These are phyloP conservation scores for Yamagishiella unicocca DNA, from an alignment of 139 green algal species.

Conservation along the genomic window DNA sequence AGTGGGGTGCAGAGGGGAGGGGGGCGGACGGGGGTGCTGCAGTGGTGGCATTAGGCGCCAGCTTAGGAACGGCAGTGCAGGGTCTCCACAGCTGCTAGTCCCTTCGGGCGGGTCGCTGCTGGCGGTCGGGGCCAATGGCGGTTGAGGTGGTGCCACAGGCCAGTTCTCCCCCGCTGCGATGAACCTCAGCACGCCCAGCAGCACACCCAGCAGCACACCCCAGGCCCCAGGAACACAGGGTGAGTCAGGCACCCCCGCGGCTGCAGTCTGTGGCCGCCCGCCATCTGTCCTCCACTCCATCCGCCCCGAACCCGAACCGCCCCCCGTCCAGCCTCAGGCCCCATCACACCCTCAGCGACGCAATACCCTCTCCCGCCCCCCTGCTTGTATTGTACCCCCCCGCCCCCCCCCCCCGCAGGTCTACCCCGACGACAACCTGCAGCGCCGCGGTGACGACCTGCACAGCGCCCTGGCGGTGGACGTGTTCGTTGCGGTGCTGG, in stretches of 20 bases:
- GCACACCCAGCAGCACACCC: too few species aligned
- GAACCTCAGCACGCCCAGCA: not conserved
- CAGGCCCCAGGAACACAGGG: too few species aligned
- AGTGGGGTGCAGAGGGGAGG: not conserved
- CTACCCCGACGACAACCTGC: slow-evolving; percentile 25
- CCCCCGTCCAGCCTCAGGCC: too few species aligned
- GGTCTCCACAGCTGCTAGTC: not conserved
- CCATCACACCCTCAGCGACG: too few species aligned
- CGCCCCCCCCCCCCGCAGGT: not conserved
- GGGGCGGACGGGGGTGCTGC: not conserved
- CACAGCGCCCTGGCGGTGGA: slow-evolving; percentile 33
- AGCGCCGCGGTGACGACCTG: slow-evolving; percentile 52
- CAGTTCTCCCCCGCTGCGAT: not conserved
- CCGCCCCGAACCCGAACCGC: too few species aligned
- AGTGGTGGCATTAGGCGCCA: not conserved
- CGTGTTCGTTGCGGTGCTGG: slow-evolving; percentile 46
- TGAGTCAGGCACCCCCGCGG: too few species aligned
- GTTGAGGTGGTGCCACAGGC: too few species aligned
- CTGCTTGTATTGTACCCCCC: not conserved
- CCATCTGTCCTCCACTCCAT: too few species aligned
- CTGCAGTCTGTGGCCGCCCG: too few species aligned
- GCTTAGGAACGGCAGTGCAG: not conserved
- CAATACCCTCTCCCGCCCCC: too few species aligned
- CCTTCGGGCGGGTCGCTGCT: not conserved
- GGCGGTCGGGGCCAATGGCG: not conserved